Evolutionary conservation across 345 rosid genomes (phyloP).

Genomic region (Bruguiera sexangula): DNA sequence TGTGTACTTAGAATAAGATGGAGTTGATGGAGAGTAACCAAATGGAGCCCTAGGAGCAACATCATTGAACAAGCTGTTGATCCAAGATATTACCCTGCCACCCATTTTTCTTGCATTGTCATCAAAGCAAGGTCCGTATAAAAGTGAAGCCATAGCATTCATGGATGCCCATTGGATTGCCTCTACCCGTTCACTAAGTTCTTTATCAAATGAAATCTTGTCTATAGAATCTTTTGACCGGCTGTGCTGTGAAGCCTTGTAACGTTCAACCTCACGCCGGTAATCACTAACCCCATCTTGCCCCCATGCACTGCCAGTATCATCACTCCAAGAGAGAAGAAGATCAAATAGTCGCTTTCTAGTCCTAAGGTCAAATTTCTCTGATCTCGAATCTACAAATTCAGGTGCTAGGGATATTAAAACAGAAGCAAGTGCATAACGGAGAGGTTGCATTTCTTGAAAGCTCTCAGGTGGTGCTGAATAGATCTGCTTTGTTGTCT

Average conservation of each 20-base stretch:
- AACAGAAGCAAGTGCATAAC: conserved; percentile 90
- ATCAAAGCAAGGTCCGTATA: conserved; percentile 96
- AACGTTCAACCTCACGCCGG: conserved; percentile 96
- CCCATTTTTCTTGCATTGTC: conserved; percentile 99
- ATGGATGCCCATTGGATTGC: conserved; percentile 96
- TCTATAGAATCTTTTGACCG: conserved; percentile 93
- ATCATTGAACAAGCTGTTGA: conserved; percentile 91
- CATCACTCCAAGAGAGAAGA: conserved; percentile 93
- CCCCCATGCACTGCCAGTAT: conserved; percentile 76
- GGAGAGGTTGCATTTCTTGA: conserved; percentile 86
- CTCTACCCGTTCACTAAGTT: conserved; percentile 85
- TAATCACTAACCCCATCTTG: conserved; percentile 82
- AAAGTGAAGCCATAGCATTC: conserved; percentile 96
- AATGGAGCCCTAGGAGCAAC: conserved; percentile 93
- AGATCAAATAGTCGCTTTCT: conserved; percentile 88
- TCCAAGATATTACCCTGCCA: conserved; percentile 94
- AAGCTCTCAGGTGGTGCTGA: conserved; percentile 66
- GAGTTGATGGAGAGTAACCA: conserved; percentile 97
- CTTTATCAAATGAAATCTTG: conserved; percentile 90
- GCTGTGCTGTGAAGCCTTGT: conserved; percentile 84
- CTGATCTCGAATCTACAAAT: conserved; percentile 88
- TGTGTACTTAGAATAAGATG: conserved; percentile 77
- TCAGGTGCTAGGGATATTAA: conserved; percentile 89
- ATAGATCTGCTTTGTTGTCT: conserved; percentile 61
- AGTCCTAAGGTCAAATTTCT: conserved; percentile 80